Evolutionary conservation across 2,329 filamentous ascomycete genomes (phyloP).

Genomic region (Hymenotorrendiella dingleyae): DNA sequence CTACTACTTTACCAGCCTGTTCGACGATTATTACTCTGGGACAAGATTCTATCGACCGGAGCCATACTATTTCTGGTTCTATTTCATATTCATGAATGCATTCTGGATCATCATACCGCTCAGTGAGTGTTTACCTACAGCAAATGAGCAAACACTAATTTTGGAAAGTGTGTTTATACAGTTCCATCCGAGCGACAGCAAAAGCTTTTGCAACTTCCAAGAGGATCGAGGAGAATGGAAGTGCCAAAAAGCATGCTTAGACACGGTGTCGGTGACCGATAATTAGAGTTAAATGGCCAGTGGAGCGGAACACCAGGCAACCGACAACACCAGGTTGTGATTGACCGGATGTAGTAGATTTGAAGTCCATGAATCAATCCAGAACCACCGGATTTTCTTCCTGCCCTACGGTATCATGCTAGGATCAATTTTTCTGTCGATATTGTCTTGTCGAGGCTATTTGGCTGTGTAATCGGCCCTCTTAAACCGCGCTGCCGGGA

Average conservation of each 20-base stretch:
- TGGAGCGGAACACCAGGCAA: no score
- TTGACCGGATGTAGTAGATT: no score
- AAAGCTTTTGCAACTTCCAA: constrained; percentile 16
- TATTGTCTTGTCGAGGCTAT: no score
- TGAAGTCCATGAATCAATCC: no score
- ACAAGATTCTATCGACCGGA: constrained; percentile 52
- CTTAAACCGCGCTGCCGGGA: no score
- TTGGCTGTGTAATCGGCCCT: no score
- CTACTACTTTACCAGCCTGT: constrained; percentile 54
- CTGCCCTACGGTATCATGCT: no score
- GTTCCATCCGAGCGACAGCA: constrained; percentile 21
- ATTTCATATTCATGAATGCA: constrained; percentile 55
- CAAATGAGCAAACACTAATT: not conserved
- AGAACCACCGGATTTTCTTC: no score
- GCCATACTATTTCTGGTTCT: constrained; percentile 56
- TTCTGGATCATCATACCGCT: constrained; percentile 54
- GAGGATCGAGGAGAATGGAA: constrained; percentile 7
- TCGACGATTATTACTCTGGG: constrained; percentile 40
- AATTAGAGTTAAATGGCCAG: not conserved
- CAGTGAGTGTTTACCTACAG: constrained; percentile 36
- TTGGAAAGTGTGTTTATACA: constrained; percentile 19
- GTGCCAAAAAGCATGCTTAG: constrained; percentile 13
- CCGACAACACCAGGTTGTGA: no score
- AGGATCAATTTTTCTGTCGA: no score
- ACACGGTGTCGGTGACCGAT: no score